A percentile compares a stretch with the other conserved stretches of the same genome.
Conservation (phyloP, 768 basidiomycete genomes). For the Phylloporus sp. region DNA sequence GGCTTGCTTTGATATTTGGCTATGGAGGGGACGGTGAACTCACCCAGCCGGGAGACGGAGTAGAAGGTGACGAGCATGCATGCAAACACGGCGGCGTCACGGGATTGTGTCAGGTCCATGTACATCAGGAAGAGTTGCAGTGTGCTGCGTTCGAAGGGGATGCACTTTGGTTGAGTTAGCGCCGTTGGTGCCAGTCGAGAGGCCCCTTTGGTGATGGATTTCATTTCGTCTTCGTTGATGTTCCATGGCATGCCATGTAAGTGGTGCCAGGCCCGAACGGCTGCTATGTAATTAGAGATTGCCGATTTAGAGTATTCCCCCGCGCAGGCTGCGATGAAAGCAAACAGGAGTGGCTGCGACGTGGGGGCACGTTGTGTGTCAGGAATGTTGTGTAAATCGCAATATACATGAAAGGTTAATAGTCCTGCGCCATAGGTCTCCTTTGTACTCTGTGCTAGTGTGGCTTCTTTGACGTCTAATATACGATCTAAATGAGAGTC, state of each 20-base stretch:
- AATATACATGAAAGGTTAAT: slow-evolving; percentile 37
- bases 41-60: neutral
- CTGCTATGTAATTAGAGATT: too few species aligned
- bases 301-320: slow-evolving; percentile 33
- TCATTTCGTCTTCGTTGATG: slow-evolving; percentile 23
- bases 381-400: too few species aligned
- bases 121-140: neutral
- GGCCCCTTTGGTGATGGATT: slow-evolving; percentile 21
- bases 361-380: slow-evolving; percentile 1
- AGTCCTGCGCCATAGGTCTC: slow-evolving; percentile 39
- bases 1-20: neutral
- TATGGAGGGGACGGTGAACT: neutral
- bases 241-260: slow-evolving; percentile 38
- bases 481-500: neutral
- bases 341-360: slow-evolving; percentile 7
- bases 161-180: slow-evolving; percentile 26
- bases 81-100: neutral
- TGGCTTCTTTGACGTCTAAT: neutral
- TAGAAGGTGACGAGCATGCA: neutral
- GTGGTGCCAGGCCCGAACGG: slow-evolving; percentile 44
- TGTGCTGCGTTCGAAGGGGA: slow-evolving; percentile 26
- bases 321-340: slow-evolving; percentile 16
- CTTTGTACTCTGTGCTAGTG: neutral
- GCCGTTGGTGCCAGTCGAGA: neutral
- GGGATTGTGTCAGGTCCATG: neutral